Percentiles rank a stretch among this genome's conserved stretches.
Evolutionary conservation across 495 filamentous ascomycete genomes (phyloP).

Genomic region (Lasiosphaeria hispida): DNA sequence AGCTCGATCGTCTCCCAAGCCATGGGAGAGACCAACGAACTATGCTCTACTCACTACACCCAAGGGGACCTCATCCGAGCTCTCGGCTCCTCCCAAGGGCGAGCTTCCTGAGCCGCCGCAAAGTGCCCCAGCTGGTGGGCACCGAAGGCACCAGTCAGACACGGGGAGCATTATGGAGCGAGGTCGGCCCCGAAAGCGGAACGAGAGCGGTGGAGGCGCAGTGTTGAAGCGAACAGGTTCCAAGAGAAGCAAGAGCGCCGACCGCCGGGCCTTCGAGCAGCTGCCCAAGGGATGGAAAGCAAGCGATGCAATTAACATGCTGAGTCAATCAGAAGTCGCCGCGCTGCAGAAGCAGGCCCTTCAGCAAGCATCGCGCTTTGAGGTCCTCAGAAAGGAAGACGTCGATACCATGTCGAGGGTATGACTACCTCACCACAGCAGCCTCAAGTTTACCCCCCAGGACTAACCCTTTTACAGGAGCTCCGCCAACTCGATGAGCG

Average conservation of each 20-base stretch:
- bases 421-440: constrained; percentile 17
- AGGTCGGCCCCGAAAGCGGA: constrained; percentile 54
- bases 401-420: constrained; percentile 64
- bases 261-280: constrained; percentile 50
- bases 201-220: constrained; percentile 31
- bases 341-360: constrained; percentile 60
- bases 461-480: constrained; percentile 49
- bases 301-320: constrained; percentile 44
- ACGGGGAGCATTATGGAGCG: constrained; percentile 59
- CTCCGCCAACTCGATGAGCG: constrained; percentile 67
- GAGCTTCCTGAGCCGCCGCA: constrained; percentile 34
- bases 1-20: constrained; percentile 40
- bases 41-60: constrained; percentile 21
- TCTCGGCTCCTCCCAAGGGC: constrained; percentile 29
- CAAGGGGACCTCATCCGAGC: constrained; percentile 25
- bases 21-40: constrained; percentile 40
- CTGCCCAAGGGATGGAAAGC: constrained; percentile 59
- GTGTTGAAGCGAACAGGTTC: constrained; percentile 32
- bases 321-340: constrained; percentile 52
- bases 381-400: constrained; percentile 64
- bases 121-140: constrained; percentile 15
- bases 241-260: constrained; percentile 43
- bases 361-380: constrained; percentile 62
- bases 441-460: neutral
- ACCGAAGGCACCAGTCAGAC: constrained; percentile 55